phyloP scores from a whole-genome alignment of 2,329 filamentous ascomycete species.

The Epichloe gansuensis region DNA sequence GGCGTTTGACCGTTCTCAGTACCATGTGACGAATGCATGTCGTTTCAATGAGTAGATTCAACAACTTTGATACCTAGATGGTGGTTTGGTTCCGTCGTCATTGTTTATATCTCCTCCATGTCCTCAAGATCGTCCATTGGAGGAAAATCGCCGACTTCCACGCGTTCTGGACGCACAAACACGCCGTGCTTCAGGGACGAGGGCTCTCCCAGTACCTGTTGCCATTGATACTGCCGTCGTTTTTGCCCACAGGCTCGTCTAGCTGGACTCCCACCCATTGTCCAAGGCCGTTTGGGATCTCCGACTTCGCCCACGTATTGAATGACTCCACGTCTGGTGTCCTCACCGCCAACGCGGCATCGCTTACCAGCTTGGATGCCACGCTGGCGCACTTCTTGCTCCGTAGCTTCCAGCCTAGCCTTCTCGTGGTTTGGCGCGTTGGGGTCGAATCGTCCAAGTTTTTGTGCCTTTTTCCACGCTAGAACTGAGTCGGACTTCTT shows the following conservation, averaged over 20 bases:
- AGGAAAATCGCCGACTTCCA: constrained; percentile 65
- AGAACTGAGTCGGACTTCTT: constrained; percentile 78
- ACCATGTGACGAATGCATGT: not conserved
- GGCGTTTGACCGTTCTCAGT: not conserved
- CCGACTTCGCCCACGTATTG: constrained; percentile 63
- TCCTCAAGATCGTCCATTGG: constrained; percentile 62
- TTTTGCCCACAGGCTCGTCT: constrained; percentile 73
- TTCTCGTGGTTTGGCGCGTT: constrained; percentile 62
- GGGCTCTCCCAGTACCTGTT: constrained; percentile 57
- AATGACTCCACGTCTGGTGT: constrained; percentile 57
- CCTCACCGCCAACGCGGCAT: constrained; percentile 55
- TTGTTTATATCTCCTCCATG: constrained; percentile 55
- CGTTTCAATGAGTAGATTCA: not conserved
- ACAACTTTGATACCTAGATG: not conserved
- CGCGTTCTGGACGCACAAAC: constrained; percentile 66
- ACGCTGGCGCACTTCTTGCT: constrained; percentile 57
- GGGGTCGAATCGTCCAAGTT: constrained; percentile 92
- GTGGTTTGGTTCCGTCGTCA: not conserved
- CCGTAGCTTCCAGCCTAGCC: constrained; percentile 55
- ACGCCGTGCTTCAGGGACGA: constrained; percentile 59
- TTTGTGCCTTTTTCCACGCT: constrained; percentile 90
- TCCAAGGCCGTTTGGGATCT: constrained; percentile 54
- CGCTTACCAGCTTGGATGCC: constrained; percentile 52
- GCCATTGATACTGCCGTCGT: constrained; percentile 60
- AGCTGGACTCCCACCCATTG: constrained; percentile 64